Conservation (phyloP, 192 early-diverging fungal species). For the Linnemannia exigua region DNA sequence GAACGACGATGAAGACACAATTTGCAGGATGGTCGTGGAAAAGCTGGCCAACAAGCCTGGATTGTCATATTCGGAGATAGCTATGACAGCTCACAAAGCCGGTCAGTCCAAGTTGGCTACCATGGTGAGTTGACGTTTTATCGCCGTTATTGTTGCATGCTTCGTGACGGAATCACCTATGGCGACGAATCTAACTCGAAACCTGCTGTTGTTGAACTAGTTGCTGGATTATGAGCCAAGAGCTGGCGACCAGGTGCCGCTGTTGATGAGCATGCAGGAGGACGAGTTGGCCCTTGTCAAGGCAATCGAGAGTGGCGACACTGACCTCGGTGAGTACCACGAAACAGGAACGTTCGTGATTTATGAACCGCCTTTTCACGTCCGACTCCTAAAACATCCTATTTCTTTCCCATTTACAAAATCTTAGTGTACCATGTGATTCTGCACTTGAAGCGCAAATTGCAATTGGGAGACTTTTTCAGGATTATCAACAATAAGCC, state of each 20-base stretch:
- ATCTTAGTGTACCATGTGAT: constrained; percentile 87
- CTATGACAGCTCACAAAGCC: constrained; percentile 87
- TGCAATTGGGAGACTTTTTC: constrained; percentile 92
- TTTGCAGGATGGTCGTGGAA: constrained; percentile 84
- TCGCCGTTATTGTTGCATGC: not conserved
- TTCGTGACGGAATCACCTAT: not conserved
- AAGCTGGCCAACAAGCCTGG: constrained; percentile 80
- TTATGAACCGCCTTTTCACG: not conserved
- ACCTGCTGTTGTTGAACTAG: constrained; percentile 43
- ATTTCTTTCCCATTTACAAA: not conserved
- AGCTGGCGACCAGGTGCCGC: constrained; percentile 94
- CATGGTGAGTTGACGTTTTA: constrained; percentile 61
- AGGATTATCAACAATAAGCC: constrained; percentile 83
- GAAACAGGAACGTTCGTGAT: too few relatives aligned
- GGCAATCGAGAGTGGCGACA: constrained; percentile 95
- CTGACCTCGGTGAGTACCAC: constrained; percentile 80
- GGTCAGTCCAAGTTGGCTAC: constrained; percentile 90
- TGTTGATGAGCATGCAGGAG: constrained; percentile 94
- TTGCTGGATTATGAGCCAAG: constrained; percentile 95
- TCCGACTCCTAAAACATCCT: not conserved
- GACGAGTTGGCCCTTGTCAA: constrained; percentile 90
- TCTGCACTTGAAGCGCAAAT: constrained; percentile 89
- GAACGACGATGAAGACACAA: constrained; percentile 89
- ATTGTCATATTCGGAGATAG: constrained; percentile 93
- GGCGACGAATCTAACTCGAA: not conserved